Conservation (phyloP, 169 alveolate genomes). For the Plasmodium cynomolgi region DNA sequence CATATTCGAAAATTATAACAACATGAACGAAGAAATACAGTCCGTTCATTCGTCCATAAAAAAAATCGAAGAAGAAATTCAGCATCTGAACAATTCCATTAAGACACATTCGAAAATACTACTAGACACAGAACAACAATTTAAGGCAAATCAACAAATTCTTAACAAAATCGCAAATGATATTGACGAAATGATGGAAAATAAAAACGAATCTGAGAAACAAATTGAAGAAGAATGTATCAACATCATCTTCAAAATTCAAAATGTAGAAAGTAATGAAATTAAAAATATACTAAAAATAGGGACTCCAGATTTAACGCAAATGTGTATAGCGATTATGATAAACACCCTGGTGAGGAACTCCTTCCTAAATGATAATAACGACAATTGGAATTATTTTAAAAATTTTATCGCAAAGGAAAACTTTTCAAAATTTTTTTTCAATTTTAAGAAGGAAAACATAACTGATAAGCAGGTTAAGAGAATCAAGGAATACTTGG, state of each 20-base stretch:
- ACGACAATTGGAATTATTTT: slow-evolving; percentile 74
- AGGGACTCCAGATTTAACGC: slow-evolving; percentile 16
- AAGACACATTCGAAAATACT: slow-evolving; percentile 18
- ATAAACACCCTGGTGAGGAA: slow-evolving; percentile 40
- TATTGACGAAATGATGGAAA: slow-evolving; percentile 65
- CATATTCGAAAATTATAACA: slow-evolving; percentile 49
- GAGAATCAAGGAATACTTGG: slow-evolving; percentile 47
- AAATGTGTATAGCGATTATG: slow-evolving; percentile 44
- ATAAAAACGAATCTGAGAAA: slow-evolving; percentile 58
- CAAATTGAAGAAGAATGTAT: slow-evolving; percentile 70
- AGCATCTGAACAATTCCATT: slow-evolving; percentile 8
- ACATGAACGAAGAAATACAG: slow-evolving; percentile 53
- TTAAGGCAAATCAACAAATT: slow-evolving; percentile 23
- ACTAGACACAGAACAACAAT: slow-evolving; percentile 19
- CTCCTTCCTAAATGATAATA: slow-evolving; percentile 39
- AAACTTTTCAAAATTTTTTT: slow-evolving; percentile 44
- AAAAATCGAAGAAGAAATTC: not conserved
- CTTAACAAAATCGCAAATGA: slow-evolving; percentile 36
- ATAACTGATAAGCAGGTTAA: slow-evolving; percentile 60
- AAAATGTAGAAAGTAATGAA: slow-evolving; percentile 62
- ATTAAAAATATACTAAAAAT: slow-evolving; percentile 66
- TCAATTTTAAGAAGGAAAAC: slow-evolving; percentile 69
- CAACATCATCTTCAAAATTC: slow-evolving; percentile 57
- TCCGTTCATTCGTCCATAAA: not conserved
- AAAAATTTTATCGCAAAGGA: slow-evolving; percentile 63